Conservation (phyloP, 331 rosid genomes). For the Quercus phellos region DNA sequence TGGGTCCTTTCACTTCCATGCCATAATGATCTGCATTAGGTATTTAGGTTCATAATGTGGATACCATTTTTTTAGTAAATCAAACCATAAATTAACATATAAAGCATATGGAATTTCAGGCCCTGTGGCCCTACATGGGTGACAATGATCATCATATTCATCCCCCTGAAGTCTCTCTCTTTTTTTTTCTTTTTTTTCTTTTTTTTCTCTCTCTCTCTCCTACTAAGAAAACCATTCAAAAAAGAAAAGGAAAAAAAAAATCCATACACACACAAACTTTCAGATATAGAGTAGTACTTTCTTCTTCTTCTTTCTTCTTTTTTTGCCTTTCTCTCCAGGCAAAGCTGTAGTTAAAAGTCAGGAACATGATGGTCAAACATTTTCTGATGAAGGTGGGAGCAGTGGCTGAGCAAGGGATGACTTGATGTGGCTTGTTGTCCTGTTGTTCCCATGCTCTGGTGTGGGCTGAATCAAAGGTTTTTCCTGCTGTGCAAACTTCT, state of each 20-base stretch:
- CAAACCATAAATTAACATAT: slow-evolving; percentile 52
- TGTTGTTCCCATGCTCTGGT: slow-evolving; percentile 54
- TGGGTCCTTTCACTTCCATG: slow-evolving; percentile 5
- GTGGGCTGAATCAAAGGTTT: slow-evolving; percentile 44
- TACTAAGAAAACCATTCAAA: slow-evolving; percentile 34
- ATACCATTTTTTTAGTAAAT: slow-evolving; percentile 23
- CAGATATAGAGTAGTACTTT: slow-evolving; percentile 40
- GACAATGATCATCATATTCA: slow-evolving; percentile 42
- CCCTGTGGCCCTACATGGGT: slow-evolving; percentile 31
- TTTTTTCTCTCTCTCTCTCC: slow-evolving; percentile 1
- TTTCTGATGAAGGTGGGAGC: slow-evolving; percentile 68
- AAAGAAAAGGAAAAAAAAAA: slow-evolving; percentile 9
- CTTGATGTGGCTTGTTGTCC: slow-evolving; percentile 54
- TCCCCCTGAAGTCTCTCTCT: slow-evolving; percentile 33
- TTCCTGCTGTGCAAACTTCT: slow-evolving; percentile 61
- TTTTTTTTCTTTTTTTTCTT: background rate
- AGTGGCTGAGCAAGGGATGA: slow-evolving; percentile 69
- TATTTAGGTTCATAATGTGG: background rate
- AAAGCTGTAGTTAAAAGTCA: slow-evolving; percentile 26
- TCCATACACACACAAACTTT: slow-evolving; percentile 51
- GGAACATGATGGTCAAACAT: slow-evolving; percentile 41
- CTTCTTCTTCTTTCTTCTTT: slow-evolving; percentile 7
- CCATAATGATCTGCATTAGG: slow-evolving; percentile 22
- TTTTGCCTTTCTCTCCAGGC: slow-evolving; percentile 4
- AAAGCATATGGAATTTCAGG: slow-evolving; percentile 38